phyloP scores from a whole-genome alignment of 2,329 filamentous ascomycete genomes.

The Ciborinia camelliae region DNA sequence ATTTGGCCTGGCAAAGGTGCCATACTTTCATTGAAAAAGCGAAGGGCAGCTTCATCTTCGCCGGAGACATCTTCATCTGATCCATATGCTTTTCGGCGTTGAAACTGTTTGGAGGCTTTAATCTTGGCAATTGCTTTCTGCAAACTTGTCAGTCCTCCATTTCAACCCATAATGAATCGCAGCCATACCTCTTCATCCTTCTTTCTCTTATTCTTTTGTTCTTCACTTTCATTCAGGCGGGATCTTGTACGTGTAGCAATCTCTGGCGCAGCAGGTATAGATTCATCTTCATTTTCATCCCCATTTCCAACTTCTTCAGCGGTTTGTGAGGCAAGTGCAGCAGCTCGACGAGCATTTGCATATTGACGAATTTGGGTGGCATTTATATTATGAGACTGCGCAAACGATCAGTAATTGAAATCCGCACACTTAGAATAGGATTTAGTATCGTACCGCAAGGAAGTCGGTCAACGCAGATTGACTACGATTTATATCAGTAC shows the following conservation, averaged over 20 bases:
- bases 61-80: conserved; percentile 43
- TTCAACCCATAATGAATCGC: conserved; percentile 17
- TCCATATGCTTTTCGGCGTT: conserved; percentile 47
- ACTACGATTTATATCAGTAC: conserved; percentile 34
- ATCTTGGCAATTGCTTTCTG: conserved; percentile 57
- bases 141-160: conserved; percentile 15
- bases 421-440: not conserved
- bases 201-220: conserved; percentile 35
- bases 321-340: conserved; percentile 39
- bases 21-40: conserved; percentile 47
- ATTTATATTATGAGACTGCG: conserved; percentile 70
- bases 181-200: conserved; percentile 43
- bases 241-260: conserved; percentile 29
- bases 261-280: conserved; percentile 27
- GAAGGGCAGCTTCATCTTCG: conserved; percentile 49
- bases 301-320: conserved; percentile 42
- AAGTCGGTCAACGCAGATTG: conserved; percentile 68
- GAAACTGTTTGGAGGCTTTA: conserved; percentile 57
- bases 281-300: conserved; percentile 38
- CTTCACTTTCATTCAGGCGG: conserved; percentile 32
- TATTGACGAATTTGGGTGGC: conserved; percentile 52
- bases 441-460: conserved; percentile 50
- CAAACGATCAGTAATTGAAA: conserved; percentile 22
- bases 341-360: conserved; percentile 46
- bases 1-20: conserved; percentile 62